Evolutionary conservation across 768 basidiomycete species (phyloP).

Genomic region (Serendipita sp.): DNA sequence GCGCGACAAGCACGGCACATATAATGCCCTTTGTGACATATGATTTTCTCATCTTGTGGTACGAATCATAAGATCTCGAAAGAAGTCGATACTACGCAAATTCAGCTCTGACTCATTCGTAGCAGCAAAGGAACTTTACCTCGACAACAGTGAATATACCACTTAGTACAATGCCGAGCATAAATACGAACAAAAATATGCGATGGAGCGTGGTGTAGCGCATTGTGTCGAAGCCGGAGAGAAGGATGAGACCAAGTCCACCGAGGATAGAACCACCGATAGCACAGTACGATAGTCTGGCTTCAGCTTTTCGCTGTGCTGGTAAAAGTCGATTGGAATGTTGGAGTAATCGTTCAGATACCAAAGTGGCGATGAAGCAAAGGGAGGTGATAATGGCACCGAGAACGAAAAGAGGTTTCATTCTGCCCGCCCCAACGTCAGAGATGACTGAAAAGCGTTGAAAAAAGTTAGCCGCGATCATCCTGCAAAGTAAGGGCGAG

Average conservation of each 20-base stretch:
- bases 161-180: slow-evolving; percentile 51
- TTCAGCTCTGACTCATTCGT: not conserved
- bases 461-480: not conserved
- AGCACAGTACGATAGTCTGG: slow-evolving; percentile 36
- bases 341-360: slow-evolving; percentile 44
- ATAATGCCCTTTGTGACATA: slow-evolving; percentile 49
- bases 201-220: slow-evolving; percentile 36
- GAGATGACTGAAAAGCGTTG: slow-evolving; percentile 37
- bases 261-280: slow-evolving; percentile 45
- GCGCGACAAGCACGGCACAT: slow-evolving; percentile 36
- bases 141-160: slow-evolving; percentile 61
- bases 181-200: slow-evolving; percentile 52
- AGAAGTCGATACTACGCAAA: not conserved
- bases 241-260: slow-evolving; percentile 44
- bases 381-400: slow-evolving; percentile 47
- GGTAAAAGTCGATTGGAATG: slow-evolving; percentile 32
- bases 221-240: slow-evolving; percentile 56
- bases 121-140: slow-evolving; percentile 20
- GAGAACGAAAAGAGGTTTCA: slow-evolving; percentile 61
- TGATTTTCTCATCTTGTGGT: slow-evolving; percentile 29
- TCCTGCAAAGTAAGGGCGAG: slow-evolving; percentile 11
- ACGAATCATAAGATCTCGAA: not conserved
- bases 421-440: slow-evolving; percentile 52
- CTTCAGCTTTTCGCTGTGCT: slow-evolving; percentile 40
- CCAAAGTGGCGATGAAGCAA: slow-evolving; percentile 42